Evolutionary conservation across 2,329 filamentous ascomycete species (phyloP), one percentile per base, ranked within the genome.

Genomic region (Akanthomyces dipterigenus): DNA sequence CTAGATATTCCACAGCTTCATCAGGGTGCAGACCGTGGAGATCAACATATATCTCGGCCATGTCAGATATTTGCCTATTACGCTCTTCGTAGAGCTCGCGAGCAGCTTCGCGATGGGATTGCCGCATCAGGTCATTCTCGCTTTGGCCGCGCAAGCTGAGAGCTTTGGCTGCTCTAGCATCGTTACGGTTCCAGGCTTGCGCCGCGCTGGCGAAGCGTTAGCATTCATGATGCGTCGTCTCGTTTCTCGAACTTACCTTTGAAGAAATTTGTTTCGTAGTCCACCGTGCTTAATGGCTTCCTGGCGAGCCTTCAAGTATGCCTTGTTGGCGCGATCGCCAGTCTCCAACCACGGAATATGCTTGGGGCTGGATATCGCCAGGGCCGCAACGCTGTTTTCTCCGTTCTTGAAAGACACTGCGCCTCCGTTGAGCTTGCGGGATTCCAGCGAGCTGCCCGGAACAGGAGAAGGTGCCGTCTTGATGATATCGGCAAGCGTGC

Each of bases 21-120:
- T 98, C 93, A 0, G 95, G 92, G 70, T 98, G 95, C n/a, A 99
- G 84, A n/a, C 95, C 95, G 73, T 99, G 95, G 36, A 99, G 80
- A 75, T 99, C 95, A 59, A 98, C 89, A 75, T 96, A 99, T 48
- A 97, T 85, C 76, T 99, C 95, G 45, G 75, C 72, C 63, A 78
- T 78, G 70, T 87, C 84, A 74, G 88, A 90, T 4, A 55, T 31
- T 9, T 49, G 31, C 50, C 48, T 60, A 73, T 97, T 97, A 43
- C 93, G 90, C 71, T 96, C 90, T 73, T 97, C 93, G 72, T 98
- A 99, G 34, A 99, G 82, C 69, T 95, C 88, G 40, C 88, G 86
- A 24, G 95, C 95, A 11, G 95, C 95, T 76, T 98, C 93, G 51
- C 95, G 88, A 71, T 99, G 95, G 50, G 93, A 93, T 78, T 96